Evolutionary conservation across 208 protist species (phyloP).

Genomic region (Wallacemonas sp.): DNA sequence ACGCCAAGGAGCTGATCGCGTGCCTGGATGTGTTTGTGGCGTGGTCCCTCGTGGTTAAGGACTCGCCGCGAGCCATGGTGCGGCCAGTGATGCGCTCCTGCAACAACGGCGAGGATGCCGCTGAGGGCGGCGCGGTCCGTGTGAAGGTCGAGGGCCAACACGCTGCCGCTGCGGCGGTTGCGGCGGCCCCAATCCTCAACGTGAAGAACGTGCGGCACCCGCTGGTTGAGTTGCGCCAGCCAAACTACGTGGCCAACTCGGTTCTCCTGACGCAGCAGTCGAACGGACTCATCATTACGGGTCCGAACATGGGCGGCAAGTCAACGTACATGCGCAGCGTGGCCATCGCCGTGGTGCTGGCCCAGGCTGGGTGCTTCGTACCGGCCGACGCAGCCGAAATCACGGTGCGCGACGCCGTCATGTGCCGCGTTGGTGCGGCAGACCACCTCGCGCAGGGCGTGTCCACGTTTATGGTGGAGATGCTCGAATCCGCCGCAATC

Average conservation of each 20-base stretch:
- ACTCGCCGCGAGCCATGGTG: slow-evolving; percentile 90
- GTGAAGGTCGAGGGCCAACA: neutral
- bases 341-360: slow-evolving; percentile 96
- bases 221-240: slow-evolving; percentile 84
- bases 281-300: slow-evolving; percentile 90
- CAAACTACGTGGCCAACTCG: slow-evolving; percentile 79
- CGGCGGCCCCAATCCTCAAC: slow-evolving; percentile 34
- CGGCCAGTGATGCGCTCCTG: slow-evolving; percentile 85
- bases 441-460: slow-evolving; percentile 94
- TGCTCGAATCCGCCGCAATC: slow-evolving; percentile 99
- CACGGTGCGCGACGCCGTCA: slow-evolving; percentile 92
- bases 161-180: neutral
- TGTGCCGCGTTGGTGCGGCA: slow-evolving; percentile 98
- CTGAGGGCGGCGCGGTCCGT: slow-evolving; percentile 13
- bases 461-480: slow-evolving; percentile 99
- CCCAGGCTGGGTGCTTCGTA: slow-evolving; percentile 99
- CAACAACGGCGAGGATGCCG: slow-evolving; percentile 19
- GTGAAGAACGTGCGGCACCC: slow-evolving; percentile 85
- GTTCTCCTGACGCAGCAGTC: slow-evolving; percentile 72
- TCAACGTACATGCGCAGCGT: slow-evolving; percentile 98
- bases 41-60: slow-evolving; percentile 88
- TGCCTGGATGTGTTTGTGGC: slow-evolving; percentile 94
- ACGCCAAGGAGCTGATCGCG: slow-evolving; percentile 93
- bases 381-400: slow-evolving; percentile 92
- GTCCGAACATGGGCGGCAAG: slow-evolving; percentile 98